Evolutionary conservation across 257 asterid species (phyloP).

Genomic region (Fraxinus americana): DNA sequence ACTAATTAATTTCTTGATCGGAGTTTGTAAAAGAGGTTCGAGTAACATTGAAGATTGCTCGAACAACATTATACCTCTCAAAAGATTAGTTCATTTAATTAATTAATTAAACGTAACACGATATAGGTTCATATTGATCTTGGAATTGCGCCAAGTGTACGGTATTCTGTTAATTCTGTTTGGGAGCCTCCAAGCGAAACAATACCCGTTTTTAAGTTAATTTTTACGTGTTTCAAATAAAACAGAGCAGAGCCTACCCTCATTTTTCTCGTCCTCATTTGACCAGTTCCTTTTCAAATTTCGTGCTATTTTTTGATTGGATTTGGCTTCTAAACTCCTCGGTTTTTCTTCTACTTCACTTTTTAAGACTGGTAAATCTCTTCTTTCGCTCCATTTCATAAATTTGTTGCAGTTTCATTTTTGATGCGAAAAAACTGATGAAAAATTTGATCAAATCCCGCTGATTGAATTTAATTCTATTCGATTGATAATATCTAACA

Average conservation of each 20-base stretch:
- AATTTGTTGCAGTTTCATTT: not conserved
- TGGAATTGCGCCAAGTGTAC: not conserved
- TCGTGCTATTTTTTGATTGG: not conserved
- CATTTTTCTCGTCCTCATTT: not conserved
- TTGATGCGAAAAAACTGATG: not conserved
- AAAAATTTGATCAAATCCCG: not conserved
- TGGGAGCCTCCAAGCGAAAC: not conserved
- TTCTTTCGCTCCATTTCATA: not conserved
- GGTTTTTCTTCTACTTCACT: not conserved
- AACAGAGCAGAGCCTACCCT: not conserved
- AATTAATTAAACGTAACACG: not conserved
- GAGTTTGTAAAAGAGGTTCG: too few relatives aligned
- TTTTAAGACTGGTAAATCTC: not conserved
- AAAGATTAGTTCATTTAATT: not conserved
- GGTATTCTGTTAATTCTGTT: not conserved
- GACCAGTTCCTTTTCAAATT: slow-evolving; percentile 1
- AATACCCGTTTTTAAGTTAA: not conserved
- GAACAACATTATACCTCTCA: not conserved
- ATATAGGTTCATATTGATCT: not conserved
- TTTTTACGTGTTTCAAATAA: not conserved
- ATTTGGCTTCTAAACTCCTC: not conserved
- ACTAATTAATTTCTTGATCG: too few relatives aligned
- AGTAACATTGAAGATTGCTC: not conserved
- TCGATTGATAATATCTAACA: slow-evolving; percentile 6
- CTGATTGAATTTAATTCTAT: not conserved